These are phyloP conservation scores for Gynostemma pentaphyllum DNA, from an alignment of 306 rosid genomes.

Conservation along the genomic window DNA sequence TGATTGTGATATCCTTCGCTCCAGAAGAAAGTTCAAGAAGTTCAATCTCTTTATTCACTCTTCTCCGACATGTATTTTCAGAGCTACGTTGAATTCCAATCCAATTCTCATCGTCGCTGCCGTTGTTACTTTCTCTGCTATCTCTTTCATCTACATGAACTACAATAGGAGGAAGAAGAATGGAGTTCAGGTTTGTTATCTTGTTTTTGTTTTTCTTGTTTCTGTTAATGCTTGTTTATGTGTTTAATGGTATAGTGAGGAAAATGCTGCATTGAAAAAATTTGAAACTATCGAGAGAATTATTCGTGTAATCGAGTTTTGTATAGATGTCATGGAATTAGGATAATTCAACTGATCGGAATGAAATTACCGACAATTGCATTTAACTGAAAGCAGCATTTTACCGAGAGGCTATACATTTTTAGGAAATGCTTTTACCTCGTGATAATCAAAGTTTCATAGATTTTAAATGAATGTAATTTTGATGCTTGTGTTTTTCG, in stretches of 20 bases:
- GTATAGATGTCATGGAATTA: no score
- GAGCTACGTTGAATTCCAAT: constrained; percentile 44
- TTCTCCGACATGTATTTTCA: constrained; percentile 42
- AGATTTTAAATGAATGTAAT: not conserved
- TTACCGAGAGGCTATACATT: not conserved
- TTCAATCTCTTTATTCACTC: constrained; percentile 21
- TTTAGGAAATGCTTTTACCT: not conserved
- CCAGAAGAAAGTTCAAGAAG: constrained; percentile 12
- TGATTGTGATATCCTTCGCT: constrained; percentile 29
- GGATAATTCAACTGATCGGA: not conserved
- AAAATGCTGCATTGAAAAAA: not conserved
- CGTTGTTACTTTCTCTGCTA: constrained; percentile 56
- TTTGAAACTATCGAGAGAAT: not conserved
- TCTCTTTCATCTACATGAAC: constrained; percentile 41
- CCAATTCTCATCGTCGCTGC: constrained; percentile 37
- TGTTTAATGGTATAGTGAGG: not conserved
- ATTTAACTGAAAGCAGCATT: not conserved
- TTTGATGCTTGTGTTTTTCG: not conserved
- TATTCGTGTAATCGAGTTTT: not conserved
- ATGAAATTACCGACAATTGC: not conserved
- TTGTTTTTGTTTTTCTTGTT: not conserved
- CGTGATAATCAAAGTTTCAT: not conserved
- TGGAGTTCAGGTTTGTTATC: constrained; percentile 28
- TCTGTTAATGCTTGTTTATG: not conserved
- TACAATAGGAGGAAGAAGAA: constrained; percentile 31